Evolutionary conservation across 352 stramenopile genomes (phyloP).

Genomic region (Elongisporangium undulatum): DNA sequence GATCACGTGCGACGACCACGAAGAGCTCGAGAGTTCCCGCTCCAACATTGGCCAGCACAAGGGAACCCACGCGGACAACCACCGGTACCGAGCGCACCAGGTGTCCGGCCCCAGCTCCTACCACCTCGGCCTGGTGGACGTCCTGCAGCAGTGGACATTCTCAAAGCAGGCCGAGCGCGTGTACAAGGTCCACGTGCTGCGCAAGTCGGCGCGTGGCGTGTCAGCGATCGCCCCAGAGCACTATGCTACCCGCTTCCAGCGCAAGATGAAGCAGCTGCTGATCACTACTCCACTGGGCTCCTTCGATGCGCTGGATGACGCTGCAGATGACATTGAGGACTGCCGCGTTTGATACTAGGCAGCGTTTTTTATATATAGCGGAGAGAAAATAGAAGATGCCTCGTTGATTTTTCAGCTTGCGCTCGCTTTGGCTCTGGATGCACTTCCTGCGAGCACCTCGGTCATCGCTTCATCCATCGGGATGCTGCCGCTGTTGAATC

Average conservation of each 20-base stretch:
- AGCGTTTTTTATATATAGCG: constrained; percentile 20
- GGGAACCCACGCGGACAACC: constrained; percentile 20
- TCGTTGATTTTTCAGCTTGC: neutral
- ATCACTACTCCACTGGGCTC: constrained; percentile 41
- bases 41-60: neutral
- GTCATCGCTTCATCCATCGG: neutral
- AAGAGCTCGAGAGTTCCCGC: neutral
- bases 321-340: constrained; percentile 12
- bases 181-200: constrained; percentile 82
- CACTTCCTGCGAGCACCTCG: no score
- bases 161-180: constrained; percentile 71
- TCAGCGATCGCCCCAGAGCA: constrained; percentile 66
- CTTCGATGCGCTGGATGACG: constrained; percentile 23
- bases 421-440: no score
- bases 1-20: constrained; percentile 19
- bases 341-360: constrained; percentile 2
- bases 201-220: constrained; percentile 62
- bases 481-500: constrained; percentile 43
- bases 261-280: constrained; percentile 84
- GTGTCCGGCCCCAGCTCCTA: constrained; percentile 84
- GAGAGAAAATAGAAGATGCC: neutral
- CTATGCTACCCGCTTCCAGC: constrained; percentile 77
- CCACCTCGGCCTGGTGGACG: constrained; percentile 89
- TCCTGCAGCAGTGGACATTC: constrained; percentile 86
- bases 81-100: constrained; percentile 69